A percentile compares a stretch with the other conserved stretches of the same genome.
Conservation (phyloP, 352 stramenopile species). For the Globisporangium iwayamae region DNA sequence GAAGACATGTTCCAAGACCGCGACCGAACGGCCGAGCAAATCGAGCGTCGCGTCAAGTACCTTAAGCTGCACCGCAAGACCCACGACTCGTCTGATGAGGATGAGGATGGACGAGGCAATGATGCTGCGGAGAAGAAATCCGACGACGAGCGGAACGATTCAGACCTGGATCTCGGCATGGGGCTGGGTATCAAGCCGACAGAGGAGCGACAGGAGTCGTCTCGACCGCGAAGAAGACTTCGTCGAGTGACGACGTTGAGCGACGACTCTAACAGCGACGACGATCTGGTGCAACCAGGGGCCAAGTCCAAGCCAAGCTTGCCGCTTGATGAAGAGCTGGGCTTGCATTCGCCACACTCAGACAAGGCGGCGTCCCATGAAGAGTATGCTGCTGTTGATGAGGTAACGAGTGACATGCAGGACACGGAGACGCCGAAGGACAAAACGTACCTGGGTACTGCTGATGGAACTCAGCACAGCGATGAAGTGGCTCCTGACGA, state of each 20-base stretch:
- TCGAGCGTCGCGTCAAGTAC: conserved; percentile 80
- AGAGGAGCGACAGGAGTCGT: conserved; percentile 22
- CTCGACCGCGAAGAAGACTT: conserved; percentile 38
- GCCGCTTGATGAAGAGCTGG: background rate
- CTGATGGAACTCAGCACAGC: background rate
- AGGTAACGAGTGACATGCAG: conserved; percentile 1
- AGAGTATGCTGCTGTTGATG: background rate
- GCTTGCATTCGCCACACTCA: background rate
- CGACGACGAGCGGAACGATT: conserved; percentile 14
- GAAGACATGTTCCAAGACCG: conserved; percentile 89
- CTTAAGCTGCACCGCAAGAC: conserved; percentile 75
- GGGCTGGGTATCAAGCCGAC: conserved; percentile 13
- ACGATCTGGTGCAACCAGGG: conserved; percentile 28
- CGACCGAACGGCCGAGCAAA: conserved; percentile 79
- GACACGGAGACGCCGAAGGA: background rate
- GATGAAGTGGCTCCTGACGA: conserved; percentile 1
- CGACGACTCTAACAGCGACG: conserved; percentile 39
- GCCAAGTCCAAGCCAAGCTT: conserved; percentile 1
- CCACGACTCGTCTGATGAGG: conserved; percentile 64
- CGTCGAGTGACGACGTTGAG: conserved; percentile 38
- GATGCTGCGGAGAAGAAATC: conserved; percentile 7
- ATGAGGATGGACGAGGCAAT: conserved; percentile 19
- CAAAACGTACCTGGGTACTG: background rate
- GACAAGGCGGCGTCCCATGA: background rate
- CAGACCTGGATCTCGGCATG: conserved; percentile 17